Base-by-base conservation (phyloP, 176 grass and related monocot genomes). In the Oryza coarctata region DNA sequence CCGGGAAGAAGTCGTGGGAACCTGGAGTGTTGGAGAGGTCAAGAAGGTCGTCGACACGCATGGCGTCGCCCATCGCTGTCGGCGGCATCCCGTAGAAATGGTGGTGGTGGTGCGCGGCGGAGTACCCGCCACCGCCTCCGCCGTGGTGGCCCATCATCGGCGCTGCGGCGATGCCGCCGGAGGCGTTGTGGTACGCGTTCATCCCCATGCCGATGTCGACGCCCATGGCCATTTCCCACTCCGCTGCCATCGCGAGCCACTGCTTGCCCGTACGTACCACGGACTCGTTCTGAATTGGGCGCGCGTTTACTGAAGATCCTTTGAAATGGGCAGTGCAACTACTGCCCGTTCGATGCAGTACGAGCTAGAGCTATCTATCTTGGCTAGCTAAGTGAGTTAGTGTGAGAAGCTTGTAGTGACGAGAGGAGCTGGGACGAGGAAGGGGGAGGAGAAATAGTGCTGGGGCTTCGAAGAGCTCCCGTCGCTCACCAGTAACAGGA, bases 181-280 rank as follows among this genome's bases (percentile, higher is more conserved):
- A 84, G 27, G 73, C 77, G 36, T 86, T 71, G 89, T 87, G 72
- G 84, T 89, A 89, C 52, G 84, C 60, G 78, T 75, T 80, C 92
- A 89, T 82, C 36, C 86, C 95, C 90, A 93, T 95, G 44, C 87
- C 89, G 47, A 88, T 82, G 58, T 92, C 87, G 66, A 85, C 84
- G 31, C 85, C 82, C 88, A 92, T 92, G 80, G 82, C 84, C 82
- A 94, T 85, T 87, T 94, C 91, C 93, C 93, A 95, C 68, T 96
- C 80, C 49, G 87, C 82, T 40, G 91, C 91, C 93, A 99, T 99
- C 61, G 41, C 55, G 52, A 23, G 18, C 52, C 22, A 23, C 52
- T 3, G 22, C 47, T 50, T 18, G 5, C 1, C 55, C n/a, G n/a
- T 25, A 60, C n/a, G 55, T n/a, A 60, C 55, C 22, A 60, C 22